Evolutionary conservation across 108 stramenopile genomes (phyloP).

Genomic region (Skeletonema tropicum): DNA sequence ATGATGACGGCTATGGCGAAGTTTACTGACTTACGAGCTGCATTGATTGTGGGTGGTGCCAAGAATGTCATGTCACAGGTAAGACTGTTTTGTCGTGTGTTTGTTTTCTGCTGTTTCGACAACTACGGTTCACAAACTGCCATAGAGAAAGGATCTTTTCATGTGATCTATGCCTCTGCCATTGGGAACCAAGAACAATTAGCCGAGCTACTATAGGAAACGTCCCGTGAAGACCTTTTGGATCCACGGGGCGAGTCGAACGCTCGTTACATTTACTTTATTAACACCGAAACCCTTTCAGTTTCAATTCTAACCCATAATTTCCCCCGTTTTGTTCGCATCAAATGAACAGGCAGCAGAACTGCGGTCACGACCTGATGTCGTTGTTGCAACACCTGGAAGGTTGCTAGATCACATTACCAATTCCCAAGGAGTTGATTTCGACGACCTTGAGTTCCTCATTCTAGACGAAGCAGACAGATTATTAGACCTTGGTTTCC

Average conservation of each 20-base stretch:
- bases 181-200: conserved; percentile 41
- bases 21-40: conserved; percentile 82
- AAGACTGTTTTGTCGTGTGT: neutral
- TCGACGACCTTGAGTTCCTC: conserved; percentile 40
- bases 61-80: conserved; percentile 93
- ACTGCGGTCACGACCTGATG: no score
- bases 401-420: no score
- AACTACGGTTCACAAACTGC: conserved; percentile 30
- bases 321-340: no score
- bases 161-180: conserved; percentile 40
- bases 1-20: conserved; percentile 82
- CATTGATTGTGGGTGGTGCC: conserved; percentile 93
- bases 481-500: conserved; percentile 94
- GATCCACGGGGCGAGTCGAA: conserved; percentile 48
- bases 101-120: neutral
- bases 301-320: no score
- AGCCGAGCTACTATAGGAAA: conserved; percentile 50
- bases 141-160: conserved; percentile 46
- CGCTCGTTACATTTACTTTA: conserved; percentile 33
- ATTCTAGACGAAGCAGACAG: conserved; percentile 67
- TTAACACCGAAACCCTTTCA: no score
- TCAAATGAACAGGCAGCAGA: no score
- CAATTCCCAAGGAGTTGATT: conserved; percentile 51
- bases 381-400: no score
- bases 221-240: conserved; percentile 38